Base-by-base conservation (phyloP, 768 basidiomycete species). In the Psilocybe tampanensis region DNA sequence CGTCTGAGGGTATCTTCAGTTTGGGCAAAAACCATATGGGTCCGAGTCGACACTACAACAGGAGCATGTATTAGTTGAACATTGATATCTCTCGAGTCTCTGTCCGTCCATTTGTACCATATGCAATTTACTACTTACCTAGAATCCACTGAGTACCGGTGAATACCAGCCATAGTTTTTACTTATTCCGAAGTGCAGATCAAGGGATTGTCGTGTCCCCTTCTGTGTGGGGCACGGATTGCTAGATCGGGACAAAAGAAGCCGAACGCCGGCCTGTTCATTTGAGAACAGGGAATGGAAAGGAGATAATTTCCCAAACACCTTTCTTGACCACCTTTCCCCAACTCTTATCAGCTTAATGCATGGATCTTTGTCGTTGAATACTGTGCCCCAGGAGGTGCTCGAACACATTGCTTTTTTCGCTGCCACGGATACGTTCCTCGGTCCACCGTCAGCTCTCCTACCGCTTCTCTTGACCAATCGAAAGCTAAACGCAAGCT, bases 401-500 rank as follows among this genome's bases (percentile, higher is more conserved):
- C 78, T 95, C 44, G 88, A 94, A 66, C 85, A 86, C 49, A 86
- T 95, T 63, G 90, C 90, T 1, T 86, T 81, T 66, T 85, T 84
- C 62, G 72, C 83, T 39, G 84, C 80, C 8, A 84, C 84, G 3
- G 66, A 79, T 4, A 61, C 54, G 26, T 72, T 80, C 48, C 73
- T 85, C 41, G 88, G 89, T 17, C 88, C 90, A 8, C 89, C 88
- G 15, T 74, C 81, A 1, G 75, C 74, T 32, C 72, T 93, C 26
- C 52, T 80, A n/a, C 74, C 86, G 11, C 72, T 94, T 19, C 76
- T 90, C 15, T 60, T 71, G 32, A 74, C 80, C 29, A 84, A 78
- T 68, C 80, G 75, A 50, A 72, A 66, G 36, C 72, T 84, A 56
- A 64, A 86, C 67, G 70, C 73, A 42, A 70, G 76, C 34, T 68